phyloP scores from a whole-genome alignment of 2,329 filamentous ascomycete species.

The Chrysosporium queenslandicum region DNA sequence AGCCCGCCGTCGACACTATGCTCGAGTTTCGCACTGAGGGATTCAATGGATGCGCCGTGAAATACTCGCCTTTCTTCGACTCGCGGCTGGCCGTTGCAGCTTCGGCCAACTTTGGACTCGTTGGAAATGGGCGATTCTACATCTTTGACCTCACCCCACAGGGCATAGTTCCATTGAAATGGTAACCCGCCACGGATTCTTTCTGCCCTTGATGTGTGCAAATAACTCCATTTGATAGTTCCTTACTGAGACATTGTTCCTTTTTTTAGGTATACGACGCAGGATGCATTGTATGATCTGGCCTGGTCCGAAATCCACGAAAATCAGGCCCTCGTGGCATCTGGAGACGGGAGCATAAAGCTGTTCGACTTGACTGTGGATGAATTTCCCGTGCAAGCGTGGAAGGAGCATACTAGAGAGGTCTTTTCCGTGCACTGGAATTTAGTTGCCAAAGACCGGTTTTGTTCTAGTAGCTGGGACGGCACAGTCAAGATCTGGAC shows the following conservation, averaged over 20 bases:
- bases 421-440: constrained; percentile 92
- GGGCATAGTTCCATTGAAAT: constrained; percentile 76
- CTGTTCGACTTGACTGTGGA: constrained; percentile 76
- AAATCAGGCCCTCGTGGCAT: constrained; percentile 80
- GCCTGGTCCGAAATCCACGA: constrained; percentile 95
- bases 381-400: constrained; percentile 81
- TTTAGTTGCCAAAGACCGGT: constrained; percentile 77
- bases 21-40: constrained; percentile 89
- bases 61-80: constrained; percentile 98
- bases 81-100: constrained; percentile 81
- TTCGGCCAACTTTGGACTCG: constrained; percentile 92
- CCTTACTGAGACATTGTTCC: not conserved
- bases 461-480: constrained; percentile 90
- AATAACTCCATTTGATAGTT: not conserved
- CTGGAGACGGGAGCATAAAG: constrained; percentile 89
- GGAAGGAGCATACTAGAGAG: constrained; percentile 87
- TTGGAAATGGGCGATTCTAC: constrained; percentile 87
- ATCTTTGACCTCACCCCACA: constrained; percentile 71
- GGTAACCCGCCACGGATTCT: constrained; percentile 36
- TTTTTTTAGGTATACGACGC: constrained; percentile 70
- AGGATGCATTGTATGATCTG: constrained; percentile 91
- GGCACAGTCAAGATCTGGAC: constrained; percentile 95
- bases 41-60: constrained; percentile 92
- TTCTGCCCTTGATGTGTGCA: not conserved
- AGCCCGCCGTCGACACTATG: constrained; percentile 47